A percentile compares a stretch with the other conserved stretches of the same genome.
These are phyloP conservation scores for Xylariaceae sp. DNA, from an alignment of 2,329 filamentous ascomycete genomes.

Conservation along the genomic window DNA sequence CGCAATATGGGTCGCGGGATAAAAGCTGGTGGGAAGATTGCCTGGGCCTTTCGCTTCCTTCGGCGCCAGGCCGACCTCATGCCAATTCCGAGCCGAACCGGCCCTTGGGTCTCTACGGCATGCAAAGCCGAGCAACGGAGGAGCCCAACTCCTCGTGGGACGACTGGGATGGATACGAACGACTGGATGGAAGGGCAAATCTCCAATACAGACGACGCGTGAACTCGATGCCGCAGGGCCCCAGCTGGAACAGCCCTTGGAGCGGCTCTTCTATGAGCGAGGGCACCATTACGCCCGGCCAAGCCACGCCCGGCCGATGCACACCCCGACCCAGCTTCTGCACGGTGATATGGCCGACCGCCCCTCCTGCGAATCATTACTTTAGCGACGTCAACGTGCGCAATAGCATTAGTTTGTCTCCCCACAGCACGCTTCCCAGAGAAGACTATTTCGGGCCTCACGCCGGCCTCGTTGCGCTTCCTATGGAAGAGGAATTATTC, in stretches of 20 bases:
- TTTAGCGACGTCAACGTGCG: neutral
- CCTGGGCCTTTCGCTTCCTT: constrained; percentile 15
- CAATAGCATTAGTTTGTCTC: neutral
- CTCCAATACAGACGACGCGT: neutral
- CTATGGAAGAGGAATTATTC: neutral
- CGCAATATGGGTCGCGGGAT: constrained; percentile 19
- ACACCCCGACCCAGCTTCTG: neutral
- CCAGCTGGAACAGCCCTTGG: constrained; percentile 1
- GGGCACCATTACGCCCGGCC: neutral
- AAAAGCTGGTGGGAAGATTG: constrained; percentile 23
- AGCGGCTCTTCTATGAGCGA: constrained; percentile 1
- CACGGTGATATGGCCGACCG: neutral
- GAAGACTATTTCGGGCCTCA: neutral
- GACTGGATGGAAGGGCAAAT: constrained; percentile 17
- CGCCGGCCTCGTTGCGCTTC: neutral
- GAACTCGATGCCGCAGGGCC: constrained; percentile 5
- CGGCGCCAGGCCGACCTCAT: constrained; percentile 11
- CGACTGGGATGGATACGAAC: constrained; percentile 17
- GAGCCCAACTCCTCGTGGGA: constrained; percentile 19
- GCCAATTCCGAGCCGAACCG: constrained; percentile 18
- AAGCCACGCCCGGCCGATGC: neutral
- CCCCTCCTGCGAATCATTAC: neutral
- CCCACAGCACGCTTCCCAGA: neutral
- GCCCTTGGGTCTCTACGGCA: neutral
- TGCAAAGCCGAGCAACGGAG: neutral